phyloP scores from a whole-genome alignment of 192 early-diverging fungal genomes.

The Backusella morwellensis region DNA sequence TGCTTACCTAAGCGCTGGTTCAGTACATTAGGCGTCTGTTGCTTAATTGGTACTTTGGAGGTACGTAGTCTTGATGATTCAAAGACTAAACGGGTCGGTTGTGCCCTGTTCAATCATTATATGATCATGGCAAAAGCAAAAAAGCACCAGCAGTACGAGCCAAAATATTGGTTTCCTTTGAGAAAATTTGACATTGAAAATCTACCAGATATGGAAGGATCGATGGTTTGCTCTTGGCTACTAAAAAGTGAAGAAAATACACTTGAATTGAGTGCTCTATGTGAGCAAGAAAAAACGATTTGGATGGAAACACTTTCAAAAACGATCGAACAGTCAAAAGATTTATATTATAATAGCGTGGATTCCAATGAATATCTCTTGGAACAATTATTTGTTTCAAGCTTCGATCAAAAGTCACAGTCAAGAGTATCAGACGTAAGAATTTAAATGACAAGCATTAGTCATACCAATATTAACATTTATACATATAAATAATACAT shows the following conservation, averaged over 20 bases:
- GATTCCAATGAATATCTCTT: slow-evolving; percentile 10
- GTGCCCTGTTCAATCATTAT: slow-evolving; percentile 60
- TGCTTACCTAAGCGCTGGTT: slow-evolving; percentile 37
- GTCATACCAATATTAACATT: neutral
- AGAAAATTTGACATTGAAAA: slow-evolving; percentile 58
- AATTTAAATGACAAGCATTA: neutral
- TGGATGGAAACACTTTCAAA: slow-evolving; percentile 51
- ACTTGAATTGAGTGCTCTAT: slow-evolving; percentile 56
- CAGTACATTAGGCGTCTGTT: slow-evolving; percentile 37
- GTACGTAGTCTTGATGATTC: slow-evolving; percentile 36
- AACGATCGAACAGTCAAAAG: slow-evolving; percentile 42
- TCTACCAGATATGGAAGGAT: slow-evolving; percentile 28
- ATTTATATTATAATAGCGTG: slow-evolving; percentile 15
- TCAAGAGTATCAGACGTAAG: neutral
- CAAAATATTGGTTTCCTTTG: slow-evolving; percentile 67
- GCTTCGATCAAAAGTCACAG: slow-evolving; percentile 14
- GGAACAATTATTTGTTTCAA: slow-evolving; percentile 34
- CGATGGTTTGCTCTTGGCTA: slow-evolving; percentile 9
- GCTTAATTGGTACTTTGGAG: slow-evolving; percentile 48
- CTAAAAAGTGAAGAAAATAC: slow-evolving; percentile 27
- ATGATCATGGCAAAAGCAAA: slow-evolving; percentile 59
- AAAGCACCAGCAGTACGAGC: slow-evolving; percentile 45
- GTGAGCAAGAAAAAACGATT: slow-evolving; percentile 46
- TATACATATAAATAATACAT: neutral
- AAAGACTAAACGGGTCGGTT: slow-evolving; percentile 52